Percentiles rank a stretch among this genome's conserved stretches.
Conservation (phyloP, 768 basidiomycete species). For the Kondoa subrosea region DNA sequence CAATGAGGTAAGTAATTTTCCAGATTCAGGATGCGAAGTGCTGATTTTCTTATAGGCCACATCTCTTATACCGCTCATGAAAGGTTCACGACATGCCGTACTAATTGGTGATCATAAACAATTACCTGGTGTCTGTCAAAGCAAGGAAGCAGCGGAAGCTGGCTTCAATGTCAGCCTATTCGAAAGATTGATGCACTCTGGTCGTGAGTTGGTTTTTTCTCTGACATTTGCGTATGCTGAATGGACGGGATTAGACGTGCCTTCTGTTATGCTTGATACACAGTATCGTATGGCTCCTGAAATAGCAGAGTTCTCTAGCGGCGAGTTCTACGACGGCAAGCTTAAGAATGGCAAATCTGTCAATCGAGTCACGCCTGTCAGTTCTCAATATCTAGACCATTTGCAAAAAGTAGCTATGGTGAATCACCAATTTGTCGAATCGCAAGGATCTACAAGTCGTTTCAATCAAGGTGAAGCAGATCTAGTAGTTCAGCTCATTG, state of each 20-base stretch:
- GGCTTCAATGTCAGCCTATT: slow-evolving; percentile 71
- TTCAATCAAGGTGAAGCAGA: slow-evolving; percentile 62
- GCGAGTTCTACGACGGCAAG: slow-evolving; percentile 49
- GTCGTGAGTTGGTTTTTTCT: slow-evolving; percentile 39
- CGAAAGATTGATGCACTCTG: slow-evolving; percentile 70
- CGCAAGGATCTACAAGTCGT: slow-evolving; percentile 49
- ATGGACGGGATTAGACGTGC: slow-evolving; percentile 12
- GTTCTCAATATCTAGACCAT: slow-evolving; percentile 17
- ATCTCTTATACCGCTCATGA: slow-evolving; percentile 78
- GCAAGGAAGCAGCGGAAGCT: slow-evolving; percentile 51
- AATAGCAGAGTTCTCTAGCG: slow-evolving; percentile 70
- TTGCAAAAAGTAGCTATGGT: slow-evolving; percentile 54
- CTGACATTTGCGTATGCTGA: background rate
- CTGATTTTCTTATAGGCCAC: slow-evolving; percentile 39
- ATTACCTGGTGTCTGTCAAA: slow-evolving; percentile 69
- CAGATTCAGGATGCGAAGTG: background rate
- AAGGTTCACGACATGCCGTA: slow-evolving; percentile 67
- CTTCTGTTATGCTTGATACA: slow-evolving; percentile 59
- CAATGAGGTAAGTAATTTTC: slow-evolving; percentile 44
- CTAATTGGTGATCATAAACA: slow-evolving; percentile 97
- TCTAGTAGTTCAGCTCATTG: slow-evolving; percentile 60
- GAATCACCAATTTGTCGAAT: slow-evolving; percentile 58
- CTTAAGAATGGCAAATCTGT: slow-evolving; percentile 7
- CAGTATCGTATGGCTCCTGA: slow-evolving; percentile 92
- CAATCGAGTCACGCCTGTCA: background rate